These are phyloP conservation scores for Dactylellina sp. DNA, from an alignment of 2,329 filamentous ascomycete genomes.

Conservation along the genomic window DNA sequence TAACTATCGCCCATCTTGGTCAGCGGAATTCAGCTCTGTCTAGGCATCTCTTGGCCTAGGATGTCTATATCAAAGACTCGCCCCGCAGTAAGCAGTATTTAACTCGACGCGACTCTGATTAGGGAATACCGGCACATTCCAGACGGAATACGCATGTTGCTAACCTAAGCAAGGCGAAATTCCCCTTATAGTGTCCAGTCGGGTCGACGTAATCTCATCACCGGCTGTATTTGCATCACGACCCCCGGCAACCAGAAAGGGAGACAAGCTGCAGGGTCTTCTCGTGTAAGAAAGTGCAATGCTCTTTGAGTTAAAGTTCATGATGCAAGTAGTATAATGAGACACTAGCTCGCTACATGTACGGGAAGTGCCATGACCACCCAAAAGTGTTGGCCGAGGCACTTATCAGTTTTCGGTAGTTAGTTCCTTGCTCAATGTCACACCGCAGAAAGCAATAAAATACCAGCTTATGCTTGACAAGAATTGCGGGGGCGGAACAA, in stretches of 20 bases:
- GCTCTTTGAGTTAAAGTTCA: too few relatives aligned
- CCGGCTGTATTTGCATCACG: too few relatives aligned
- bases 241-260: too few relatives aligned
- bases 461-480: background rate
- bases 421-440: constrained; percentile 28
- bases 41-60: background rate
- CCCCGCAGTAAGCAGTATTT: constrained; percentile 39
- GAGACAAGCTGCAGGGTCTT: too few relatives aligned
- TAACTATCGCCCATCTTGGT: background rate
- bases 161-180: background rate
- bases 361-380: too few relatives aligned
- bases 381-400: constrained; percentile 17
- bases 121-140: background rate
- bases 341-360: too few relatives aligned
- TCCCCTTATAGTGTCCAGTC: background rate
- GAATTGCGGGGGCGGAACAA: constrained; percentile 13
- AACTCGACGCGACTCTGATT: constrained; percentile 2
- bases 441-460: constrained; percentile 28
- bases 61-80: background rate
- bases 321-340: too few relatives aligned
- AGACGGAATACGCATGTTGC: background rate
- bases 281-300: too few relatives aligned
- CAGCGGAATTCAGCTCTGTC: background rate
- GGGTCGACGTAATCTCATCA: too few relatives aligned
- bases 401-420: constrained; percentile 11